A percentile compares a stretch with the other conserved stretches of the same genome.
phyloP scores from a whole-genome alignment of 345 rosid species.

The Citropsis articulata region DNA sequence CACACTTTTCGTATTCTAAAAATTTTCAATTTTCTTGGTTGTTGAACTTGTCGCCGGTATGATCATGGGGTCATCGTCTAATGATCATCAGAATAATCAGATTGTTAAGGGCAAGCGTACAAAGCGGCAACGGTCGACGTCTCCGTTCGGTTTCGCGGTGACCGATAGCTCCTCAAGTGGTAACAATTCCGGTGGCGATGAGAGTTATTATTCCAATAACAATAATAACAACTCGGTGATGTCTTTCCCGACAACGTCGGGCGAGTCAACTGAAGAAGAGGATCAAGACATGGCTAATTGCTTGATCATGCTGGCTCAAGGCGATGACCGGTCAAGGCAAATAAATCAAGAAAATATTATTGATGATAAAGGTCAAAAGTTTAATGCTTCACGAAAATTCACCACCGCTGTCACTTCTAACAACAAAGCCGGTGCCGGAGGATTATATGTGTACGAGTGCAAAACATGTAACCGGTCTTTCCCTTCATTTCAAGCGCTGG shows the following conservation, averaged over 20 bases:
- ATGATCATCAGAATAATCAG: conserved; percentile 26
- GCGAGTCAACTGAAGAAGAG: conserved; percentile 65
- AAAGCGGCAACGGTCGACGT: conserved; percentile 64
- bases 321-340: conserved; percentile 30
- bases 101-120: conserved; percentile 74
- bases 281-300: conserved; percentile 86
- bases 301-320: conserved; percentile 77
- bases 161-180: conserved; percentile 54
- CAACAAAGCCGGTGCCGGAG: conserved; percentile 29
- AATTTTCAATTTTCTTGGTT: too few relatives aligned
- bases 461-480: conserved; percentile 83
- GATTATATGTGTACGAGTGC: conserved; percentile 78
- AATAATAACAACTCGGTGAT: conserved; percentile 1
- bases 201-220: too few relatives aligned
- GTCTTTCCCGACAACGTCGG: conserved; percentile 41
- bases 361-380: conserved; percentile 1
- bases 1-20: too few relatives aligned
- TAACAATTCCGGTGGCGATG: conserved; percentile 11
- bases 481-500: conserved; percentile 93
- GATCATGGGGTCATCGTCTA: conserved; percentile 7
- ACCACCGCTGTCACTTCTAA: conserved; percentile 15
- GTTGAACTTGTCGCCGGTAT: too few relatives aligned
- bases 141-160: conserved; percentile 34
- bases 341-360: background rate
- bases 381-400: conserved; percentile 28